Percentiles rank a stretch among this genome's conserved stretches.
Evolutionary conservation across 179 eudicot genomes (phyloP).

Genomic region (Silene coronaria): DNA sequence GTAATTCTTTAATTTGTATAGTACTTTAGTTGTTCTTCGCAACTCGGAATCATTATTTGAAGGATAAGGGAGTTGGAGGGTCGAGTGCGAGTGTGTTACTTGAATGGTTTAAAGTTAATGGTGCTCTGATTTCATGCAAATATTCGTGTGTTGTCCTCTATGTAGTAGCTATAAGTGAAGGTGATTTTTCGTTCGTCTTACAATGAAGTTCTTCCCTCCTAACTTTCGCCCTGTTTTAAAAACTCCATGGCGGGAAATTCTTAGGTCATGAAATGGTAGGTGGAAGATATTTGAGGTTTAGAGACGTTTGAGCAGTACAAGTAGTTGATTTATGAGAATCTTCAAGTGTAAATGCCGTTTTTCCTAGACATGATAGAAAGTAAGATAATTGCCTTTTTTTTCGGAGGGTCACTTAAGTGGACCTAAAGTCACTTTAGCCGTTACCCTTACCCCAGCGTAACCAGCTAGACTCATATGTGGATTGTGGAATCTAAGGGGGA

Average conservation of each 20-base stretch:
- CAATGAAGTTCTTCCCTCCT: conserved; percentile 12
- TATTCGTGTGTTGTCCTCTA: not conserved
- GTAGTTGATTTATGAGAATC: conserved; percentile 11
- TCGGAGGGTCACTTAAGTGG: conserved; percentile 23
- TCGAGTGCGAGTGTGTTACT: too few species aligned
- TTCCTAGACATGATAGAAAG: conserved; percentile 19
- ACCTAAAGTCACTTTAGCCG: conserved; percentile 24
- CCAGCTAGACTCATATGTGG: conserved; percentile 18
- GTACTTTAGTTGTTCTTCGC: not conserved
- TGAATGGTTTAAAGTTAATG: not conserved
- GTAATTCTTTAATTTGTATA: not conserved
- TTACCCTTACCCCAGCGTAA: conserved; percentile 14
- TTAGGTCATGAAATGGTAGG: conserved; percentile 12
- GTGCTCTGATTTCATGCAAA: not conserved
- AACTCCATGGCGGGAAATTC: conserved; percentile 23
- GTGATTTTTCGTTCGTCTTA: not conserved
- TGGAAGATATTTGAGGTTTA: conserved; percentile 16
- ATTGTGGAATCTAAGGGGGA: conserved; percentile 24
- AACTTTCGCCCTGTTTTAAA: not conserved
- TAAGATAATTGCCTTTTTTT: conserved; percentile 16
- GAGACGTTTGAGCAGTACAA: conserved; percentile 15
- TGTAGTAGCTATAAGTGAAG: conserved; percentile 1
- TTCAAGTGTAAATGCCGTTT: conserved; percentile 14
- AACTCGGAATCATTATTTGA: not conserved
- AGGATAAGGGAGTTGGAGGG: too few species aligned